These are phyloP conservation scores for Metschnikowia rubicola DNA, from an alignment of 805 yeast genomes.

Conservation along the genomic window DNA sequence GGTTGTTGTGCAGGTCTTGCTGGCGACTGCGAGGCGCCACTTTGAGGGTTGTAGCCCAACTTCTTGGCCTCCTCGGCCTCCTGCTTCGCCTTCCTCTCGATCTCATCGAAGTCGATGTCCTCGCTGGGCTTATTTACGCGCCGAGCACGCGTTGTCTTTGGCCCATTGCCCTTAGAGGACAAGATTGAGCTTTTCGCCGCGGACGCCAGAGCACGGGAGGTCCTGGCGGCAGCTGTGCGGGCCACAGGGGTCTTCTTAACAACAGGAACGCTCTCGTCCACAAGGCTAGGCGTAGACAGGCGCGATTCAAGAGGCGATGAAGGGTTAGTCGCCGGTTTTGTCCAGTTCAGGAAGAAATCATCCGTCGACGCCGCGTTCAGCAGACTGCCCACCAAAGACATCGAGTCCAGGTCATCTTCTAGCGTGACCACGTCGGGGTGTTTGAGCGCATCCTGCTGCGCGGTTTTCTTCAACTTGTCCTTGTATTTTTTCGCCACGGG, in stretches of 20 bases:
- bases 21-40: conserved; percentile 17
- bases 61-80: conserved; percentile 69
- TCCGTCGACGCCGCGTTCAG: conserved; percentile 52
- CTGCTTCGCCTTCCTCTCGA: conserved; percentile 73
- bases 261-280: conserved; percentile 28
- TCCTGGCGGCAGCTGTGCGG: conserved; percentile 27
- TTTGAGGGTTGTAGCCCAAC: conserved; percentile 49
- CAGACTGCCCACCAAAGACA: conserved; percentile 27
- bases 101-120: conserved; percentile 55
- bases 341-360: conserved; percentile 91
- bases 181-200: conserved; percentile 31
- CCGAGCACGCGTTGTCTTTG: conserved; percentile 56
- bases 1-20: conserved; percentile 2
- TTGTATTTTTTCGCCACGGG: conserved; percentile 77
- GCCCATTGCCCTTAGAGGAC: conserved; percentile 51
- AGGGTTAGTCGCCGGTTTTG: conserved; percentile 62
- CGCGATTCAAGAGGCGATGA: conserved; percentile 49
- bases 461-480: conserved; percentile 70
- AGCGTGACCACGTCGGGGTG: conserved; percentile 76
- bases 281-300: conserved; percentile 41
- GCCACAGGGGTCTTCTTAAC: conserved; percentile 15
- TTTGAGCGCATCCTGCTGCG: conserved; percentile 58
- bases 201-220: conserved; percentile 26
- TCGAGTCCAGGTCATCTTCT: conserved; percentile 78
- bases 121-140: conserved; percentile 45